Conservation (phyloP, 805 yeast species). For the Hanseniaspora pseudoguilliermondii region DNA sequence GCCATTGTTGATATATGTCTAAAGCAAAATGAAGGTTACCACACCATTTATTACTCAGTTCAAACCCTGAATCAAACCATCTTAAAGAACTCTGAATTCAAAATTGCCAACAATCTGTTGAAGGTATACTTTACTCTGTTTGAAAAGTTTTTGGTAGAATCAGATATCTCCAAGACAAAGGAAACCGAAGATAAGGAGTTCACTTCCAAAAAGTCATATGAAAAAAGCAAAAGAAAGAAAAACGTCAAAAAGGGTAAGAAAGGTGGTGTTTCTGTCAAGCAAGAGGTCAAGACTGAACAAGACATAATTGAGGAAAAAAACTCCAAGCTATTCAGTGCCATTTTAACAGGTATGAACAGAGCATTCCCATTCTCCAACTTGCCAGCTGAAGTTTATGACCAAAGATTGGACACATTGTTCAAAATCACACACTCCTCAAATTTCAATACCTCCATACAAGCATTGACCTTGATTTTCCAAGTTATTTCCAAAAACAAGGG, state of each 20-base stretch:
- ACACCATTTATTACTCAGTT: slow-evolving; percentile 75
- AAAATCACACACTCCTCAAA: slow-evolving; percentile 87
- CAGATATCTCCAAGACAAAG: slow-evolving; percentile 29
- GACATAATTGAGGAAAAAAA: slow-evolving; percentile 68
- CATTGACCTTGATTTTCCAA: slow-evolving; percentile 72
- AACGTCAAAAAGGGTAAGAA: slow-evolving; percentile 71
- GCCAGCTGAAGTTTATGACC: slow-evolving; percentile 53
- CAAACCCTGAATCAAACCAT: slow-evolving; percentile 88
- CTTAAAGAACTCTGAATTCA: slow-evolving; percentile 60
- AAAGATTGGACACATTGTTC: slow-evolving; percentile 74
- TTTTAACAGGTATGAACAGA: slow-evolving; percentile 88
- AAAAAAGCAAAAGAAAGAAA: slow-evolving; percentile 57
- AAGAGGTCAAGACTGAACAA: slow-evolving; percentile 43
- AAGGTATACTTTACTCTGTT: slow-evolving; percentile 77
- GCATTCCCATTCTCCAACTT: slow-evolving; percentile 85
- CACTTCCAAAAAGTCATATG: slow-evolving; percentile 29
- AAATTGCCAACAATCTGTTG: slow-evolving; percentile 70
- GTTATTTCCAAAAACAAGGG: slow-evolving; percentile 44
- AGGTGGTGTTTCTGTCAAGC: slow-evolving; percentile 71
- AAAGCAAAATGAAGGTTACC: slow-evolving; percentile 66
- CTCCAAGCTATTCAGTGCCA: slow-evolving; percentile 73
- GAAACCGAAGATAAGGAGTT: slow-evolving; percentile 28
- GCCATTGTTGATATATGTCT: slow-evolving; percentile 70
- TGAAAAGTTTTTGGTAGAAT: slow-evolving; percentile 52
- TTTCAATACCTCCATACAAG: slow-evolving; percentile 88